phyloP scores from a whole-genome alignment of 352 stramenopile genomes.

The Globisporangium okanoganense region DNA sequence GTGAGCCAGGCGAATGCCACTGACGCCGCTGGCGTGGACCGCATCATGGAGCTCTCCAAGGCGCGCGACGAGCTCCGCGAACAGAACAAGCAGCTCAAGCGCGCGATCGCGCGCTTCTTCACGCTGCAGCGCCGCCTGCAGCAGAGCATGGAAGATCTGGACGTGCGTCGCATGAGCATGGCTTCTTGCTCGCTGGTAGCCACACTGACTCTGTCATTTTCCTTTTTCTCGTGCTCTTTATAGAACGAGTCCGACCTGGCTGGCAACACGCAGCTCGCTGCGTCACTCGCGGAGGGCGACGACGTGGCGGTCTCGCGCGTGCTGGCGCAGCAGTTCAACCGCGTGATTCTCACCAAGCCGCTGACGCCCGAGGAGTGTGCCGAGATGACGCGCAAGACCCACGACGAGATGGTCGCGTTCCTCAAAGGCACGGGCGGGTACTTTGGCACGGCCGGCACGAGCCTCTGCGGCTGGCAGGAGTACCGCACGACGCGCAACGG shows the following conservation, averaged over 20 bases:
- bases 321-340: slow-evolving; percentile 41
- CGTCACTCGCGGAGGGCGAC: background rate
- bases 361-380: slow-evolving; percentile 41
- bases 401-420: slow-evolving; percentile 44
- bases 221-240: background rate
- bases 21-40: slow-evolving; percentile 1
- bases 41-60: slow-evolving; percentile 13
- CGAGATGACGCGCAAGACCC: slow-evolving; percentile 36
- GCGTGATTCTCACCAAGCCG: slow-evolving; percentile 28
- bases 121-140: slow-evolving; percentile 43
- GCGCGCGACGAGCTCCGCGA: slow-evolving; percentile 33
- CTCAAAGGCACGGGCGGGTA: slow-evolving; percentile 30
- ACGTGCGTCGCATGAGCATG: background rate
- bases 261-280: background rate
- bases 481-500: slow-evolving; percentile 7
- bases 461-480: slow-evolving; percentile 13
- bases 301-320: background rate
- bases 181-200: background rate
- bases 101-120: slow-evolving; percentile 28
- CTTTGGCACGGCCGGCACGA: background rate
- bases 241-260: slow-evolving; percentile 6
- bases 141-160: slow-evolving; percentile 15
- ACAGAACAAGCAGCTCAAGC: slow-evolving; percentile 50
- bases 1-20: background rate
- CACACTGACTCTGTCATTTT: background rate